Evolutionary conservation across 1,284 basidiomycete species (phyloP), one percentile per base, ranked within the genome.

Genomic region (Apiotrichum mycotoxinovorans): DNA sequence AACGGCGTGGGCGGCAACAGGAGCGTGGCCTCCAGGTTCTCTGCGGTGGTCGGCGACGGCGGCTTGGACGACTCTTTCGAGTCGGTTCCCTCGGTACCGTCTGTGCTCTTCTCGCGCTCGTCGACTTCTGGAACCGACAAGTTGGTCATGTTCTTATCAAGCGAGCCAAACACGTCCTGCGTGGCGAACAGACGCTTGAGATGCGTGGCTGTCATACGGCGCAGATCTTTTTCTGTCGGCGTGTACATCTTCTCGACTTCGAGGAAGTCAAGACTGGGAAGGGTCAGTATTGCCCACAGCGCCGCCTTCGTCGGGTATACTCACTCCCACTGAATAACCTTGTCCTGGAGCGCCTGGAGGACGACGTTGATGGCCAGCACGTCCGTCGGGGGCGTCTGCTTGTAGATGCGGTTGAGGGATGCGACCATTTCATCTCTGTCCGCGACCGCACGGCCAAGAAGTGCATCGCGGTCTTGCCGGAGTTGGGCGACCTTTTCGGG

Each of bases 261-360:
- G 78, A 54, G 83, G 70, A 72, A 85, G 79, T 61, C 75, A 37
- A 66, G 58, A 41, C 73, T 75, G 43, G n/a, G 11, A 23, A 30
- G 12, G 4, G 27, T 60, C 46, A 61, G 59, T n/a, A 34, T 17
- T 23, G 11, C 27, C 15, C 23, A 42, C 1, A n/a, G n/a, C n/a
- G n/a, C n/a, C n/a, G n/a, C n/a, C n/a, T n/a, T n/a, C n/a, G n/a
- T n/a, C n/a, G n/a, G n/a, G 9, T 38, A 50, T 69, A 79, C 79
- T 68, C 70, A 80, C 61, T 81, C 93, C 91, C 94, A 98, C 42
- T 89, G 89, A n/a, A 97, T 91, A 51, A 96, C 92, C 74, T 88
- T 89, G 70, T 96, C 91, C 77, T 97, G 94, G 42, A 94, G 82
- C 56, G 86, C 86, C 4, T 89, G 85, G 47, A 93, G 85, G 9